Evolutionary conservation across 768 basidiomycete species (phyloP), one percentile per base, ranked within the genome.

Genomic region (Obba rivulosa): DNA sequence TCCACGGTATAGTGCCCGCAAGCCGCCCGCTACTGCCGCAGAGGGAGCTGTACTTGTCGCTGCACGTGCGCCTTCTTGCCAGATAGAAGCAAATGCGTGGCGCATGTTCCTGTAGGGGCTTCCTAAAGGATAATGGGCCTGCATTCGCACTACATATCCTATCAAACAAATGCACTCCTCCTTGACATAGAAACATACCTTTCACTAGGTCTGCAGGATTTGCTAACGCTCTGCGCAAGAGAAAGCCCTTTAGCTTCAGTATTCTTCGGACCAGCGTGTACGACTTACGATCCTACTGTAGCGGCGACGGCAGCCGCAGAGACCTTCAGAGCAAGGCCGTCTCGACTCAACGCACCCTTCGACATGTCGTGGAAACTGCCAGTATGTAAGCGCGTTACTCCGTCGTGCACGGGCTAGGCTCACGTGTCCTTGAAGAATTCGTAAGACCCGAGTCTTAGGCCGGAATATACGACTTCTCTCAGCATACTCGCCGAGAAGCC

Each of bases 401-500:
- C 20, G 8, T 39, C 37, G 31, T 4, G 36, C 24, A 31, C 18
- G 20, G 39, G 10, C 18, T 24, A 23, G 8, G 56, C 65, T 21
- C 25, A 69, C 66, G 52, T 55, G 52, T 67, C 66, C 51, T 69
- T 69, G 62, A 68, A 69, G 53, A 54, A 64, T 53, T 69, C 68
- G 51, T 69, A 69, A 24, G 67, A 59, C 18, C 68, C 68, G 34
- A 69, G 57, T 10, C 68, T 57, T 25, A 68, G 48, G 17, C 66
- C 65, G 1, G 67, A 68, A 48, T 69, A 69, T n/a, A 62, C 58
- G 28, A 65, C 28, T 49, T 69, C 68, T 10, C 68, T 65, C 18
- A 65, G 50, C 62, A 67, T 64, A 48, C 66, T 66, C 38, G 68
- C 67, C 11, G 60, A 61, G 37, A 67, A 51, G 8, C 68, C 68